Conservation (phyloP, 306 rosid genomes). For the Dalbergia cultrata region DNA sequence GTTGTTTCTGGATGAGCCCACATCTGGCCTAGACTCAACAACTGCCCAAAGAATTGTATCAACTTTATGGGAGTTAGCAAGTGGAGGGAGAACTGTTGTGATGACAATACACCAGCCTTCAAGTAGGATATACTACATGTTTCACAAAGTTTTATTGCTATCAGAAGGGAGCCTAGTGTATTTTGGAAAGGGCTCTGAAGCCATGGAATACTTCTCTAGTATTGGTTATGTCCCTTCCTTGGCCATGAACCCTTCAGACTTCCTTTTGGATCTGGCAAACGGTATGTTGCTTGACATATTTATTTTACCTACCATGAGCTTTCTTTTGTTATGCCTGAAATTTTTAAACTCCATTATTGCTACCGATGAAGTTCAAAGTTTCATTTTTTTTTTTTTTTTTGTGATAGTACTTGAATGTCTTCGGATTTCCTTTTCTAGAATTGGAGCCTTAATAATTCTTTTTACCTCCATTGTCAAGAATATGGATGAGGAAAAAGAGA, state of each 20-base stretch:
- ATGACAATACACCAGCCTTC: slow-evolving; percentile 82
- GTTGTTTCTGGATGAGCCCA: slow-evolving; percentile 71
- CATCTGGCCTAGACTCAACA: slow-evolving; percentile 73
- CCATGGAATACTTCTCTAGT: slow-evolving; percentile 57
- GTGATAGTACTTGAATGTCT: background rate
- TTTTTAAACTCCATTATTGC: too few species aligned
- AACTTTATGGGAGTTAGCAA: slow-evolving; percentile 59
- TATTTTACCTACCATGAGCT: background rate
- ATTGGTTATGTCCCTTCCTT: slow-evolving; percentile 57
- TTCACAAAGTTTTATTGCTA: slow-evolving; percentile 62
- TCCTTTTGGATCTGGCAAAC: slow-evolving; percentile 68
- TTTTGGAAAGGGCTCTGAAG: slow-evolving; percentile 64
- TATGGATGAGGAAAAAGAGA: too few species aligned
- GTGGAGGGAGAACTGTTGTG: slow-evolving; percentile 61
- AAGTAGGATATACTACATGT: slow-evolving; percentile 61
- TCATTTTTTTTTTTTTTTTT: background rate
- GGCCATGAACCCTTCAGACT: slow-evolving; percentile 73
- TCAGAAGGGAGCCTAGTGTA: slow-evolving; percentile 64
- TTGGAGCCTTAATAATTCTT: too few species aligned
- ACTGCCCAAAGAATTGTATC: slow-evolving; percentile 65
- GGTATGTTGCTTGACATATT: slow-evolving; percentile 49
- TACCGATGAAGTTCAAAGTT: background rate
- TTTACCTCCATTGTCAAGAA: too few species aligned
- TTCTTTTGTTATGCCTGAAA: background rate
- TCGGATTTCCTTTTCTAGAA: background rate